These are phyloP conservation scores for Heterobasidion occidentale DNA, from an alignment of 1,284 basidiomycete species.

Conservation along the genomic window DNA sequence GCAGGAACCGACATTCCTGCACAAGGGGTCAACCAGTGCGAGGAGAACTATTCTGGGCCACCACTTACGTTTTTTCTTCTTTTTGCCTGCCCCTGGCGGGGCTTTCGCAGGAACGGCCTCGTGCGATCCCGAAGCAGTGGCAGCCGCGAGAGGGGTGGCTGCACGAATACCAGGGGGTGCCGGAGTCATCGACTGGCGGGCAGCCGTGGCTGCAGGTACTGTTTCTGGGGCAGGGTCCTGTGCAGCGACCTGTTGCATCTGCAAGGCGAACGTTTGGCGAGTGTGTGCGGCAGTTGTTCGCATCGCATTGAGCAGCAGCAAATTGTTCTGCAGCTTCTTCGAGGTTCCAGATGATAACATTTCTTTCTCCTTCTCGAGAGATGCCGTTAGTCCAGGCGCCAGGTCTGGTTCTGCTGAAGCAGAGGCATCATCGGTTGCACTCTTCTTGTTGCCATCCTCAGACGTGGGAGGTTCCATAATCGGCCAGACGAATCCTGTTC, in stretches of 20 bases:
- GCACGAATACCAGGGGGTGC: constrained; percentile 33
- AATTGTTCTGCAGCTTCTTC: constrained; percentile 58
- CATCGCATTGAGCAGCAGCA: constrained; percentile 68
- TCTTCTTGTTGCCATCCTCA: constrained; percentile 39
- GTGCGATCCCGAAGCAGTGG: constrained; percentile 30
- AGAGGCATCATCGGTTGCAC: constrained; percentile 19
- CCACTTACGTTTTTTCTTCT: constrained; percentile 58
- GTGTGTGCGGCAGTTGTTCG: constrained; percentile 65
- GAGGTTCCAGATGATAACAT: constrained; percentile 11
- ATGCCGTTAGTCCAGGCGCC: not conserved
- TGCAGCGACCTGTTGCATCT: constrained; percentile 12
- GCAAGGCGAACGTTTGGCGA: constrained; percentile 34
- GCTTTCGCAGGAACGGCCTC: constrained; percentile 36
- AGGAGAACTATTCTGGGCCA: not conserved
- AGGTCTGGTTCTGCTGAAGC: constrained; percentile 17
- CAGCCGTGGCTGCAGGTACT: constrained; percentile 27
- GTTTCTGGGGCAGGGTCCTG: constrained; percentile 30
- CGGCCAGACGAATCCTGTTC: constrained; percentile 76
- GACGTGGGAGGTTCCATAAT: constrained; percentile 46
- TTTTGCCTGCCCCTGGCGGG: constrained; percentile 49
- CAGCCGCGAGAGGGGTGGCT: constrained; percentile 32
- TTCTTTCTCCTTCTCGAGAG: constrained; percentile 9
- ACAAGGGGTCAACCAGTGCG: not conserved
- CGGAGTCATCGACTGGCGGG: constrained; percentile 43
- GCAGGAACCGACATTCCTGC: constrained; percentile 9